Evolutionary conservation across 2,329 filamentous ascomycete species (phyloP).

Genomic region (Exophiala aquamarina): DNA sequence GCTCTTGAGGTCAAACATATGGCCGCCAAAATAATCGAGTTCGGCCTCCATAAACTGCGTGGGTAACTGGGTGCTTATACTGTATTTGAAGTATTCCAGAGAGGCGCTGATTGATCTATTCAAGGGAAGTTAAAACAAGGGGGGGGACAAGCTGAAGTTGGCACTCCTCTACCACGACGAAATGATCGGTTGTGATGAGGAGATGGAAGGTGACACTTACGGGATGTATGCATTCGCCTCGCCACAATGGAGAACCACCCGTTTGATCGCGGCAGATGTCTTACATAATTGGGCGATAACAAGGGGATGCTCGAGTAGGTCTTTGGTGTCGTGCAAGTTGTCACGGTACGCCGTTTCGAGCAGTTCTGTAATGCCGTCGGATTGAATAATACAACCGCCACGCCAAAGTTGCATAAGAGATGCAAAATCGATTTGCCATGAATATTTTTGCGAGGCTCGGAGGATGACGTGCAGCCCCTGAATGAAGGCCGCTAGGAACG

Average conservation of each 20-base stretch:
- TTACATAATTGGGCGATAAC: constrained; percentile 56
- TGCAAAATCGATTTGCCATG: constrained; percentile 53
- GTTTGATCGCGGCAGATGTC: constrained; percentile 54
- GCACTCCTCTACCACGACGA: too few relatives aligned
- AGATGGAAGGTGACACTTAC: too few relatives aligned
- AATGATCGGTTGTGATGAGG: too few relatives aligned
- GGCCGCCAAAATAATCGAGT: constrained; percentile 69
- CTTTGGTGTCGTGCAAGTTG: constrained; percentile 34
- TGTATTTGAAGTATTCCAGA: constrained; percentile 68
- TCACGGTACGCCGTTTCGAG: constrained; percentile 35
- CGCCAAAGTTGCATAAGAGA: constrained; percentile 60
- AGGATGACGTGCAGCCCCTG: constrained; percentile 67
- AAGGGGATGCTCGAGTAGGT: constrained; percentile 44
- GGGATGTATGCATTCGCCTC: constrained; percentile 62
- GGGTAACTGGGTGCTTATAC: constrained; percentile 59
- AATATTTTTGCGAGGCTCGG: constrained; percentile 53
- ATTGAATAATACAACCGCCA: constrained; percentile 69
- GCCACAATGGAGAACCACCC: constrained; percentile 54
- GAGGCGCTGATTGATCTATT: constrained; percentile 59
- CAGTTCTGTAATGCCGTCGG: constrained; percentile 63
- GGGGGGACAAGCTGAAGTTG: too few relatives aligned
- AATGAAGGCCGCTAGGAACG: constrained; percentile 62
- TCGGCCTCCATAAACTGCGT: constrained; percentile 71
- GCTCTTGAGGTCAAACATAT: constrained; percentile 51
- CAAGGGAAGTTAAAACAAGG: too few relatives aligned